Evolutionary conservation across 2,329 filamentous ascomycete genomes (phyloP).

Genomic region (Orbilia oligospora): DNA sequence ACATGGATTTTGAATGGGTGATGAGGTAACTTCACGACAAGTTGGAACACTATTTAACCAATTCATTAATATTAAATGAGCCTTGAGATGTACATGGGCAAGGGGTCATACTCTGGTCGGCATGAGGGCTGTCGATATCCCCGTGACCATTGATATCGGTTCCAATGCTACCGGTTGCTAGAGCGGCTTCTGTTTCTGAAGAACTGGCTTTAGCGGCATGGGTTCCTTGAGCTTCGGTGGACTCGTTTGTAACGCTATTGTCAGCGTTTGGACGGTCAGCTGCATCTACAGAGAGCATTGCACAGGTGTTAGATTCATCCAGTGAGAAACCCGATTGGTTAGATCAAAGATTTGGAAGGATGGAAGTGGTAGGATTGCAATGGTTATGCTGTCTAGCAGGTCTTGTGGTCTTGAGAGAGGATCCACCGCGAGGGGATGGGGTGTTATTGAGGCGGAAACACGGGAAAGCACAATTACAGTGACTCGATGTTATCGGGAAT

Average conservation of each 20-base stretch:
- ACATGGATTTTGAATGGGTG: constrained; percentile 84
- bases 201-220: neutral
- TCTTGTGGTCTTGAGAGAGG: neutral
- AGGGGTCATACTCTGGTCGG: constrained; percentile 47
- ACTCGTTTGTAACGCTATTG: neutral
- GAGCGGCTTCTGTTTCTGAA: neutral
- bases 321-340: neutral
- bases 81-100: neutral
- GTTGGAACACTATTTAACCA: constrained; percentile 72
- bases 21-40: constrained; percentile 86
- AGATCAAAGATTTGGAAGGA: neutral
- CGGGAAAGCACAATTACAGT: neutral
- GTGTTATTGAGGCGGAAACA: neutral
- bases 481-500: neutral
- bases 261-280: constrained; percentile 16
- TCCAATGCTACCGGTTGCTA: neutral
- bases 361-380: neutral
- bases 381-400: neutral
- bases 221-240: constrained; percentile 12
- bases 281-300: constrained; percentile 15
- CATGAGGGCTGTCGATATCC: constrained; percentile 33
- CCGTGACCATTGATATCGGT: constrained; percentile 32
- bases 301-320: constrained; percentile 32
- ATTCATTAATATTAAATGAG: neutral
- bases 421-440: neutral